Conservation (phyloP, 495 filamentous ascomycete genomes). For the Neurospora africana region DNA sequence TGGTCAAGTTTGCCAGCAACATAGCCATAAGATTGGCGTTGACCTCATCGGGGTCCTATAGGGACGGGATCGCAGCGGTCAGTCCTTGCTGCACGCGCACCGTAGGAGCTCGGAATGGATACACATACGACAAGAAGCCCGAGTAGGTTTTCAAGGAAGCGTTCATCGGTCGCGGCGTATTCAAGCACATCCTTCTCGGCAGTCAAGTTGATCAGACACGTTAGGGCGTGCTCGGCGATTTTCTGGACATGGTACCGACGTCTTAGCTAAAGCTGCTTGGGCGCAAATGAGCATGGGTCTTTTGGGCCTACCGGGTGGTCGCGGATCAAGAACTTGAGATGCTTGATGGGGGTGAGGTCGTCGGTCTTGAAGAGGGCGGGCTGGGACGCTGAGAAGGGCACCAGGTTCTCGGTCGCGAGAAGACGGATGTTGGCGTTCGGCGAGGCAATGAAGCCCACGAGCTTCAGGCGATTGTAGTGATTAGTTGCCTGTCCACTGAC, state of each 20-base stretch:
- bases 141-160: constrained; percentile 66
- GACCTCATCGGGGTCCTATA: constrained; percentile 42
- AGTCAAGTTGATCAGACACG: constrained; percentile 85
- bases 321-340: constrained; percentile 78
- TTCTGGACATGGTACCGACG: constrained; percentile 37
- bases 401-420: constrained; percentile 71
- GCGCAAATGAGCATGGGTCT: not conserved
- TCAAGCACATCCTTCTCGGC: constrained; percentile 63
- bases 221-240: constrained; percentile 86
- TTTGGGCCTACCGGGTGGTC: constrained; percentile 55
- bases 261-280: not conserved
- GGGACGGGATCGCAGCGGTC: constrained; percentile 1
- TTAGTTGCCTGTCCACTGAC: not conserved
- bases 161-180: constrained; percentile 64
- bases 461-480: constrained; percentile 33
- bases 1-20: constrained; percentile 85
- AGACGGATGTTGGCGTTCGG: constrained; percentile 72
- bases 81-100: constrained; percentile 2
- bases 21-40: constrained; percentile 81
- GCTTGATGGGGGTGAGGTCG: constrained; percentile 67
- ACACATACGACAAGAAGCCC: constrained; percentile 62
- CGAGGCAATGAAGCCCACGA: constrained; percentile 86
- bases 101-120: not conserved
- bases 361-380: constrained; percentile 75
- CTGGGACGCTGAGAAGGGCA: constrained; percentile 70